Evolutionary conservation across 108 stramenopile genomes (phyloP).

Genomic region (Skeletonema grethae): DNA sequence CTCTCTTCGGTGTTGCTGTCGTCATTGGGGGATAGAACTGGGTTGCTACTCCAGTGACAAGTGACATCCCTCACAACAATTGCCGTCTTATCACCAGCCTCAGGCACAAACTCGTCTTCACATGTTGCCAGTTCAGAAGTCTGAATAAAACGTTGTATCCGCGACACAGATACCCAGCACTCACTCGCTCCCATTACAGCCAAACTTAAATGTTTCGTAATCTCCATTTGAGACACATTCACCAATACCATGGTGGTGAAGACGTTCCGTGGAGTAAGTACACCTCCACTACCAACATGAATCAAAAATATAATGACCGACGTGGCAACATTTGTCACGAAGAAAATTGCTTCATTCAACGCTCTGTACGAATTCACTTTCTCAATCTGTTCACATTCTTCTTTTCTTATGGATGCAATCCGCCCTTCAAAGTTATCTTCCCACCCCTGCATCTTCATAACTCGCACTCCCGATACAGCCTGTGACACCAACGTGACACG

Average conservation of each 20-base stretch:
- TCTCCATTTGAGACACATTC: constrained; percentile 84
- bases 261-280: constrained; percentile 61
- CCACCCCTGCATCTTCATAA: constrained; percentile 88
- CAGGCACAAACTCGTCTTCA: neutral
- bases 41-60: constrained; percentile 47
- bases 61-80: constrained; percentile 33
- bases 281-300: constrained; percentile 52
- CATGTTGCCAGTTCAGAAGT: constrained; percentile 55
- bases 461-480: constrained; percentile 82
- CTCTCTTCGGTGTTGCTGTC: constrained; percentile 13
- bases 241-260: constrained; percentile 78
- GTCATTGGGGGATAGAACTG: neutral
- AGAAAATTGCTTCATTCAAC: constrained; percentile 87
- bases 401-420: constrained; percentile 58
- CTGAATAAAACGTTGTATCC: constrained; percentile 78
- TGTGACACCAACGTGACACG: constrained; percentile 88
- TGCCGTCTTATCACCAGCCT: constrained; percentile 4
- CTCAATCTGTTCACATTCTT: constrained; percentile 71
- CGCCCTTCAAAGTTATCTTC: constrained; percentile 74
- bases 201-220: constrained; percentile 87
- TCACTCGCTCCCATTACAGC: constrained; percentile 82
- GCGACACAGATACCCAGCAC: constrained; percentile 62
- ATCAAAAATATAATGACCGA: constrained; percentile 68
- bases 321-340: constrained; percentile 62
- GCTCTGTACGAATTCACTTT: constrained; percentile 68